These are phyloP conservation scores for Boletus barrowsii DNA, from an alignment of 768 basidiomycete species.

Conservation along the genomic window DNA sequence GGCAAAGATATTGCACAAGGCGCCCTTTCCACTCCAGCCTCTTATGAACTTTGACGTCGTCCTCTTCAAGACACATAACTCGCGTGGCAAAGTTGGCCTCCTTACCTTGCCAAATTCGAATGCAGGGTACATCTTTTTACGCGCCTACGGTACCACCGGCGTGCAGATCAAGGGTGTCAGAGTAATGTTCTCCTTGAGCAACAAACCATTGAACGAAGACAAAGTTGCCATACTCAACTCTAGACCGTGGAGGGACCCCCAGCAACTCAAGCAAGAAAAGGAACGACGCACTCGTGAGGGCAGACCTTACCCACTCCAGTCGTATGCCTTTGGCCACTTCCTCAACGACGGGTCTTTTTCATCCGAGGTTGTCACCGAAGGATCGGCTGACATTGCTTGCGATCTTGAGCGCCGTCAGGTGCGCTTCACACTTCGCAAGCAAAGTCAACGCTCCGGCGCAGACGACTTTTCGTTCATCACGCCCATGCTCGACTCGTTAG, in stretches of 20 bases:
- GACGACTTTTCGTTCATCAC: not conserved
- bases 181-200: conserved; percentile 23
- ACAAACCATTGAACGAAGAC: conserved; percentile 18
- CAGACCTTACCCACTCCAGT: conserved; percentile 19
- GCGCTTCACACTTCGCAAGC: conserved; percentile 30
- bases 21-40: conserved; percentile 28
- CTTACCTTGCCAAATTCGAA: conserved; percentile 28
- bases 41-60: conserved; percentile 34
- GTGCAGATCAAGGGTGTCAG: conserved; percentile 25
- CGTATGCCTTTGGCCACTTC: conserved; percentile 37
- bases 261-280: conserved; percentile 19
- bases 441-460: conserved; percentile 13
- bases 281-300: conserved; percentile 23
- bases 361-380: conserved; percentile 27
- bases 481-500: not conserved
- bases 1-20: conserved; percentile 32
- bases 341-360: conserved; percentile 34
- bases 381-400: conserved; percentile 34
- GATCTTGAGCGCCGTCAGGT: conserved; percentile 33
- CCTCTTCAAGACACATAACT: conserved; percentile 25
- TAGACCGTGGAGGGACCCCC: conserved; percentile 32
- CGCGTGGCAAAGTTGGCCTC: conserved; percentile 28
- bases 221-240: conserved; percentile 24
- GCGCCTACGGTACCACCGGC: conserved; percentile 23
- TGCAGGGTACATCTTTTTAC: conserved; percentile 25